A percentile compares a stretch with the other conserved stretches of the same genome.
Conservation (phyloP, 345 rosid genomes). For the Aegle marmelos region DNA sequence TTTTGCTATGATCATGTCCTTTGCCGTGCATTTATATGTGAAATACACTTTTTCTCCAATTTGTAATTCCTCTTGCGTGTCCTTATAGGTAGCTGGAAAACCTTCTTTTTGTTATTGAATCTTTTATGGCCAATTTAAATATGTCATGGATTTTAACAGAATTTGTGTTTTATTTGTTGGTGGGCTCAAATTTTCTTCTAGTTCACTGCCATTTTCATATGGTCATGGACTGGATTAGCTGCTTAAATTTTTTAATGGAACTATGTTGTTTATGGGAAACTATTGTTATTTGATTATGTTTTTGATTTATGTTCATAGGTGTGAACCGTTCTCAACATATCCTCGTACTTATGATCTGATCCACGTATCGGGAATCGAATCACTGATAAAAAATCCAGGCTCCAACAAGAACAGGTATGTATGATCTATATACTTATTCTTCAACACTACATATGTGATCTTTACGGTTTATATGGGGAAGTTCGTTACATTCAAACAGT, state of each 20-base stretch:
- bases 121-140: neutral
- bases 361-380: conserved; percentile 80
- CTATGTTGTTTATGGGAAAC: neutral
- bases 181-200: neutral
- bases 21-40: neutral
- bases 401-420: conserved; percentile 55
- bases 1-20: neutral
- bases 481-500: neutral
- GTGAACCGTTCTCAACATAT: conserved; percentile 98
- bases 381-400: conserved; percentile 48
- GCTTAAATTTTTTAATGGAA: neutral
- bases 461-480: neutral
- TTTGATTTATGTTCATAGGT: conserved; percentile 52
- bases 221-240: neutral
- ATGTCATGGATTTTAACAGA: neutral
- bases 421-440: neutral
- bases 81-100: neutral
- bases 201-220: neutral
- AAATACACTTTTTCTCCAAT: neutral
- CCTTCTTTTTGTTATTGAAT: neutral
- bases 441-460: neutral
- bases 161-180: neutral
- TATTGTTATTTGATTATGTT: conserved; percentile 3
- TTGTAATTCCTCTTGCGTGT: neutral
- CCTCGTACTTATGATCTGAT: conserved; percentile 94